Evolutionary conservation across 1,284 basidiomycete genomes (phyloP), one percentile per base, ranked within the genome.

Genomic region (Cryptococcus sp.): DNA sequence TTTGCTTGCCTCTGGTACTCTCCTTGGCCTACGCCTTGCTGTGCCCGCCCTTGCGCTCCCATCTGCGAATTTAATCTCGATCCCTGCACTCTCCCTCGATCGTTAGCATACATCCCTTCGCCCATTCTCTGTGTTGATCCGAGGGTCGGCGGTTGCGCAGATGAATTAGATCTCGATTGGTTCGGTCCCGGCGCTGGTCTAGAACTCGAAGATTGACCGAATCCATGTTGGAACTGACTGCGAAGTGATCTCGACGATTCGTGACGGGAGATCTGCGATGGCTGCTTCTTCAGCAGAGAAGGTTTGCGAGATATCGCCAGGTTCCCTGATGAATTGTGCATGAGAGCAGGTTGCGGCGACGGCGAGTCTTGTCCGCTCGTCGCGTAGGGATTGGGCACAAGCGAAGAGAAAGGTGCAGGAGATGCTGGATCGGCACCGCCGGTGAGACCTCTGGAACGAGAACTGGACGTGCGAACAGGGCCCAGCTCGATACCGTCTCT

Each of bases 81-180:
- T 3, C 50, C 55, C 17, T 57, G 31, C 35, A 44, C 39, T 23
- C 47, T 58, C 10, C 53, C 54, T 45, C 41, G 35, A 45, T 53
- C 38, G 41, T 56, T 47, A 19, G 50, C 53, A 41, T 62, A 59
- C 25, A 62, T 59, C 19, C 53, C 53, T 42, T 62, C 57, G n/a
- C 57, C 58, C 27, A 56, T 58, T 15, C 53, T 20, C 50, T 62
- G 48, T 41, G 60, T 62, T 22, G 60, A 56, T 25, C 60, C 53
- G 5, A 57, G 56, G 3, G 56, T 62, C 23, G 44, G 50, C n/a
- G 50, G 50, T 41, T 52, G 56, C 10, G 31, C 51, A 20, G 27
- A 23, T 38, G 46, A 19, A 5, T 15, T 41, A 19, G 13, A 35
- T 35, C 52, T 45, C 25, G 44, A 39, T 22, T 57, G 55, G 16